Evolutionary conservation across 2,329 filamentous ascomycete genomes (phyloP), one percentile per base, ranked within the genome.

Genomic region (Phoma sp.): DNA sequence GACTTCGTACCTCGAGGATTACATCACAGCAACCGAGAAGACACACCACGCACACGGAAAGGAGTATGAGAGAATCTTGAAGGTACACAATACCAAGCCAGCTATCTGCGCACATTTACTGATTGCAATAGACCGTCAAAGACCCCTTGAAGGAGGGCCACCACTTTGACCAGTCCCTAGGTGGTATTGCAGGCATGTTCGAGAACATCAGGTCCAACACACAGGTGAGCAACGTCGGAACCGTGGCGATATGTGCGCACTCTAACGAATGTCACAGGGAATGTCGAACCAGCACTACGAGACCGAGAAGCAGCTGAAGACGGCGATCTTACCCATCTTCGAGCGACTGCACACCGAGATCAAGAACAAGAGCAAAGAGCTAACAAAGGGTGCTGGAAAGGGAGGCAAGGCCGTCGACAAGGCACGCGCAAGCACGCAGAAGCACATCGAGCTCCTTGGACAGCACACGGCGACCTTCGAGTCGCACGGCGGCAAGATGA

Each of bases 171-270:
- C 89, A 96, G 75, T 87, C 84, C 54, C 80, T 93, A n/a, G 92
- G 91, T 18, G 95, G 95, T 56, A 79, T 99, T 51, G 88, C 91
- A 39, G 89, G 91, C 57, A 86, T 96, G 77, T 97, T 98, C 70
- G 93, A 98, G 78, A 97, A 95, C 75, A 87, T 99, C 78, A 87
- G 93, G 55, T 83, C 88, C 67, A 98, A 98, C 77, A 97, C 93
- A 4, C 90, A 88, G 77, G 85, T 86, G 78, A 45, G 69, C 52
- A 1, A 1, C 25, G 2, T 1, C 3, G 11, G 4, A 7, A 6
- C 22, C 30, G 4, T 13, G 24, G 41, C n/a, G 33, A 2, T 3
- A 4, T 4, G 7, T 11, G 46, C 27, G 7, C 3, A 13, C 1
- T 11, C 59, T 64, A 42, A 64, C 40, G 13, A 3, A 29, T 22